These are phyloP conservation scores for Ophiostoma quercus DNA, from an alignment of 2,329 filamentous ascomycete genomes.

Conservation along the genomic window DNA sequence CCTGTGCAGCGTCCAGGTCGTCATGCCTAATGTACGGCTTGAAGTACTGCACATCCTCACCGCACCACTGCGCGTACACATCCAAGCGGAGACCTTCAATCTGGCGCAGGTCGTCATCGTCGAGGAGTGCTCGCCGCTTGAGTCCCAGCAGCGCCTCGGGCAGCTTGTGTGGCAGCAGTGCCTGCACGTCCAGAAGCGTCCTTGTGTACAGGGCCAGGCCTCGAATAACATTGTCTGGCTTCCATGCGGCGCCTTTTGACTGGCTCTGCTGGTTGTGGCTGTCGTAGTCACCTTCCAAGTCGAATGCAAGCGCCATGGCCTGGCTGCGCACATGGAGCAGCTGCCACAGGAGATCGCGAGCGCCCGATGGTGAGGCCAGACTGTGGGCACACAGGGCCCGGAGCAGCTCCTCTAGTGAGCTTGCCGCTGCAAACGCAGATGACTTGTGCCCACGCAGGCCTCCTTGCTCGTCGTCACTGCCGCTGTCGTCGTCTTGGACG, in stretches of 20 bases:
- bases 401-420: conserved; percentile 49
- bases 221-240: conserved; percentile 50
- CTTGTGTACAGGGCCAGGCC: conserved; percentile 68
- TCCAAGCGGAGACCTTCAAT: conserved; percentile 72
- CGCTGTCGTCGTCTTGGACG: background rate
- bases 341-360: conserved; percentile 70
- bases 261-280: background rate
- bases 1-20: conserved; percentile 59
- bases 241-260: conserved; percentile 28
- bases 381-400: conserved; percentile 78
- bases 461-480: background rate
- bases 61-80: conserved; percentile 71
- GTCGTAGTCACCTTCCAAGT: conserved; percentile 39
- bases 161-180: conserved; percentile 66
- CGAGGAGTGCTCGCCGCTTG: conserved; percentile 65
- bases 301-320: conserved; percentile 60
- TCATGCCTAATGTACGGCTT: conserved; percentile 83
- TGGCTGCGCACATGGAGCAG: conserved; percentile 70
- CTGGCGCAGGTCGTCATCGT: conserved; percentile 60
- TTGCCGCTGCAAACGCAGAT: conserved; percentile 1
- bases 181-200: conserved; percentile 64
- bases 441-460: background rate
- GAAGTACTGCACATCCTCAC: conserved; percentile 76
- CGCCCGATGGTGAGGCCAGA: conserved; percentile 69
- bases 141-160: conserved; percentile 63